Percentiles rank a stretch among this genome's conserved stretches.
phyloP scores from a whole-genome alignment of 2,329 filamentous ascomycete genomes.

The Colletotrichum salicis region DNA sequence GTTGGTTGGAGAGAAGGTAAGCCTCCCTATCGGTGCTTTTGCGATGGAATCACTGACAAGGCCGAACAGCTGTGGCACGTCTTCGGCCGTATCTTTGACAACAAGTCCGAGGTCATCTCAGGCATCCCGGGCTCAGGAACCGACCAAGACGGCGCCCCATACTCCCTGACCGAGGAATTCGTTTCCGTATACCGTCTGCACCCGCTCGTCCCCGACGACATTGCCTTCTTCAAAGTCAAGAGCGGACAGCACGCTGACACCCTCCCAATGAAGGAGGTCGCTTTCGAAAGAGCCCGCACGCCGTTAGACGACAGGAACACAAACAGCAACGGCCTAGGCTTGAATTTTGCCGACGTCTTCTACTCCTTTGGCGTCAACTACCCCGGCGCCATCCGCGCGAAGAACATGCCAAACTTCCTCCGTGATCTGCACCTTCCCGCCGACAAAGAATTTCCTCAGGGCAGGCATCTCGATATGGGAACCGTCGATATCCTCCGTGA shows the following conservation, averaged over 20 bases:
- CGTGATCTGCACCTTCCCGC: slow-evolving; percentile 46
- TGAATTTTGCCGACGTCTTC: slow-evolving; percentile 50
- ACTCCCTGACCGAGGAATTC: slow-evolving; percentile 53
- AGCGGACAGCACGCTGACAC: slow-evolving; percentile 41
- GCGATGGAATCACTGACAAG: neutral
- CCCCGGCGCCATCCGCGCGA: slow-evolving; percentile 55
- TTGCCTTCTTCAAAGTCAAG: slow-evolving; percentile 41
- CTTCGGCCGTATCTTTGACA: slow-evolving; percentile 30
- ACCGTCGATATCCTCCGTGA: slow-evolving; percentile 59
- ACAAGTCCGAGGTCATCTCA: slow-evolving; percentile 27
- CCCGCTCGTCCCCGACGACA: slow-evolving; percentile 48
- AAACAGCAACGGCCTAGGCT: slow-evolving; percentile 17
- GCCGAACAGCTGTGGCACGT: slow-evolving; percentile 47
- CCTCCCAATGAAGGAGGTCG: slow-evolving; percentile 43
- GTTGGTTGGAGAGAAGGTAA: slow-evolving; percentile 52
- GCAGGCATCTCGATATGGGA: slow-evolving; percentile 52
- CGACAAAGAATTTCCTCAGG: slow-evolving; percentile 46
- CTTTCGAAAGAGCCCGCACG: slow-evolving; percentile 46
- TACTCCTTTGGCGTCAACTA: slow-evolving; percentile 61
- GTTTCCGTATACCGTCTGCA: slow-evolving; percentile 53
- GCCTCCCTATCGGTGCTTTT: neutral
- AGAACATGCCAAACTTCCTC: slow-evolving; percentile 48
- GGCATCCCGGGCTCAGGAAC: slow-evolving; percentile 39
- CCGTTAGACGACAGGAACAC: slow-evolving; percentile 41
- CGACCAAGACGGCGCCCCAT: slow-evolving; percentile 51